These are phyloP conservation scores for Magnusiomyces suaveolens DNA, from an alignment of 1,139 yeast species.

Conservation along the genomic window DNA sequence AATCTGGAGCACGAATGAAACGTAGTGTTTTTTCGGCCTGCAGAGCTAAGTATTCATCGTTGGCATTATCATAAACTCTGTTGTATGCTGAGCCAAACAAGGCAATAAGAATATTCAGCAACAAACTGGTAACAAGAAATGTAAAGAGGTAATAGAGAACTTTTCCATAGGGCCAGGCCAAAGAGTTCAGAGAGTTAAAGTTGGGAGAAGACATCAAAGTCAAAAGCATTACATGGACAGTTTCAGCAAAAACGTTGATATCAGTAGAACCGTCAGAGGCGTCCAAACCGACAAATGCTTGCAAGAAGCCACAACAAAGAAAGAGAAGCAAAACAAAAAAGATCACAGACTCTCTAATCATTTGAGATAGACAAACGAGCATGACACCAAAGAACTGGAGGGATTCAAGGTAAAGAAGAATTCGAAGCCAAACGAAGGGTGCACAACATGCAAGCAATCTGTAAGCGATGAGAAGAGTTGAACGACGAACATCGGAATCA, in stretches of 20 bases:
- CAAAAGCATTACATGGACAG: conserved; percentile 55
- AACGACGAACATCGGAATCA: conserved; percentile 24
- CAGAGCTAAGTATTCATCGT: conserved; percentile 74
- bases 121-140: conserved; percentile 50
- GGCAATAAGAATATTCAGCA: conserved; percentile 71
- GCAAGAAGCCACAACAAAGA: conserved; percentile 70
- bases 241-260: conserved; percentile 45
- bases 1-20: conserved; percentile 82
- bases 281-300: conserved; percentile 80
- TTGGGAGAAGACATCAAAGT: conserved; percentile 68
- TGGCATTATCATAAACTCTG: conserved; percentile 70
- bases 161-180: conserved; percentile 80
- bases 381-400: conserved; percentile 79
- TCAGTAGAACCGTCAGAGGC: conserved; percentile 79
- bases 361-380: conserved; percentile 73
- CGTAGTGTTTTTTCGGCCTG: conserved; percentile 77
- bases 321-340: conserved; percentile 67
- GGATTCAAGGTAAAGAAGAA: conserved; percentile 67
- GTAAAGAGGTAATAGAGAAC: conserved; percentile 67
- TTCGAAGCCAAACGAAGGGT: conserved; percentile 79
- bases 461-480: conserved; percentile 57
- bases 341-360: conserved; percentile 76
- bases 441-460: conserved; percentile 70
- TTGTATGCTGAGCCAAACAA: conserved; percentile 78
- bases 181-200: conserved; percentile 56